Conservation (phyloP, 805 yeast genomes). For the Wickerhamomyces queroliae region DNA sequence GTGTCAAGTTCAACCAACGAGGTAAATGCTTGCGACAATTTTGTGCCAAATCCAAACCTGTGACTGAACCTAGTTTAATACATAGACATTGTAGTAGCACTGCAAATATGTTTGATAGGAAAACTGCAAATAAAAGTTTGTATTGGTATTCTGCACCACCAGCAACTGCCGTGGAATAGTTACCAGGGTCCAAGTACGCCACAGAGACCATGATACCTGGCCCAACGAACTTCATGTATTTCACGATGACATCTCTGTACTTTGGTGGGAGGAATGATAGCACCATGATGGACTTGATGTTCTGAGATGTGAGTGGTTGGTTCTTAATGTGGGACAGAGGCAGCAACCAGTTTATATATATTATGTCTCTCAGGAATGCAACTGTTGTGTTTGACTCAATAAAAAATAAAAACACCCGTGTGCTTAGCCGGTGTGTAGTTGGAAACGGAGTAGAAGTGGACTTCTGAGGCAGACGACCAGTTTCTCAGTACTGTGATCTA, state of each 20-base stretch:
- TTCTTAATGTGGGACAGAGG: too few relatives aligned
- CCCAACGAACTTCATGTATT: conserved; percentile 59
- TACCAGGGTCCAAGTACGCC: conserved; percentile 83
- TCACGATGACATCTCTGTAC: conserved; percentile 24
- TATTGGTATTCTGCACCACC: conserved; percentile 74
- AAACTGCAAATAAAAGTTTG: conserved; percentile 57
- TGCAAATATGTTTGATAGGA: conserved; percentile 67
- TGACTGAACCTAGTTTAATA: conserved; percentile 71
- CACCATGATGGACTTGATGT: not conserved
- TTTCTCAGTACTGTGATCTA: too few relatives aligned
- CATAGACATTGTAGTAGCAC: conserved; percentile 66
- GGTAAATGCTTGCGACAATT: conserved; percentile 68
- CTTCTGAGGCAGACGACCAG: too few relatives aligned
- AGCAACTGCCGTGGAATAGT: conserved; percentile 75
- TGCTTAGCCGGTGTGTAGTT: too few relatives aligned
- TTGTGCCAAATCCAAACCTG: conserved; percentile 75
- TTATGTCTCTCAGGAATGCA: not conserved
- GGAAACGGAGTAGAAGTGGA: too few relatives aligned
- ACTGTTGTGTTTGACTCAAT: not conserved
- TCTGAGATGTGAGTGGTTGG: too few relatives aligned
- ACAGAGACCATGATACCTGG: conserved; percentile 79
- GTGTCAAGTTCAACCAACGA: conserved; percentile 44
- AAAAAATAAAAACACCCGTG: not conserved
- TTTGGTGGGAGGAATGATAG: not conserved
- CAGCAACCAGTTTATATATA: too few relatives aligned